Conservation (phyloP, 257 asterid genomes). For the Ilex aquifolium region DNA sequence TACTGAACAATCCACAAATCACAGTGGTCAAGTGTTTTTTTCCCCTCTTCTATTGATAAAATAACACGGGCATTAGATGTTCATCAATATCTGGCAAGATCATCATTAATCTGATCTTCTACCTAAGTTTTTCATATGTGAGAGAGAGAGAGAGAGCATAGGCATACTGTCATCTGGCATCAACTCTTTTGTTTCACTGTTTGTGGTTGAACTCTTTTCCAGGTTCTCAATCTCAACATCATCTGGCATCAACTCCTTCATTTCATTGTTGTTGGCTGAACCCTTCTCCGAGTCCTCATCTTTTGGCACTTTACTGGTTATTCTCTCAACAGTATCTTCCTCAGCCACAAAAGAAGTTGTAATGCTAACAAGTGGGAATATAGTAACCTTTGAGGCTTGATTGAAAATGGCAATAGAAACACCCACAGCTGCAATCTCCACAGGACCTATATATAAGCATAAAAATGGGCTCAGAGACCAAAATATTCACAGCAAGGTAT, state of each 20-base stretch:
- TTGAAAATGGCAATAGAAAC: conserved; percentile 81
- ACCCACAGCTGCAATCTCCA: conserved; percentile 87
- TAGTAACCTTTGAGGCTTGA: conserved; percentile 82
- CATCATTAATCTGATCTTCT: too few species aligned
- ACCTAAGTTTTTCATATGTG: background rate
- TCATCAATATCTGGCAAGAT: too few species aligned
- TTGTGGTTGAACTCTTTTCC: conserved; percentile 7
- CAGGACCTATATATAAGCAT: conserved; percentile 42
- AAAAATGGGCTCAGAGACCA: too few species aligned
- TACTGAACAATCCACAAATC: background rate
- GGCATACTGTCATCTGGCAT: conserved; percentile 25
- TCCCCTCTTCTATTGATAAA: background rate
- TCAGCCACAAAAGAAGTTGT: conserved; percentile 96
- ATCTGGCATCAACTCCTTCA: conserved; percentile 7
- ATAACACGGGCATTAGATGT: too few species aligned
- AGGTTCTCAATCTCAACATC: background rate
- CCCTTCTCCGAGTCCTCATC: conserved; percentile 25
- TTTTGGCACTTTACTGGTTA: conserved; percentile 23
- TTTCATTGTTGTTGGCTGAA: conserved; percentile 10
- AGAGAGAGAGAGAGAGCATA: background rate
- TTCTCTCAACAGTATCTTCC: conserved; percentile 62
- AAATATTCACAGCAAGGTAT: too few species aligned
- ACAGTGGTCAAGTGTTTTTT: too few species aligned
- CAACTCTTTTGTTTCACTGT: conserved; percentile 16
- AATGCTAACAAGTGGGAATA: conserved; percentile 89